Base-by-base conservation (phyloP, 2,329 filamentous ascomycete species). In the Fusarium goolgardi region DNA sequence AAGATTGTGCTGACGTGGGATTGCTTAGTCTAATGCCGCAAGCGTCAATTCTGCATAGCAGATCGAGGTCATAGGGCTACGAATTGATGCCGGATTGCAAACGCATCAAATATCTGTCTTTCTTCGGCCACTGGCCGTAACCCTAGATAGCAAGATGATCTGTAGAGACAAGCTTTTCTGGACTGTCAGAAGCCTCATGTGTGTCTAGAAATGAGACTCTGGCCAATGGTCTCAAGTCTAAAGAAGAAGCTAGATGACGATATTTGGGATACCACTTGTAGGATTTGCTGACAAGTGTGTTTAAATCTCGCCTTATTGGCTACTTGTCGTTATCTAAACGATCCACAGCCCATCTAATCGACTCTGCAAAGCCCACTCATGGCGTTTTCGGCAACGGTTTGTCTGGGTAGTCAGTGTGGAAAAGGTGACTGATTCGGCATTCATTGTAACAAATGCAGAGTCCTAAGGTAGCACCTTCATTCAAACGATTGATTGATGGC, bases 1-100 rank as follows among this genome's bases (percentile, higher is more conserved):
- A 6, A 11, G 10, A 20, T 63, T 49, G 59, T 43, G 59, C 59
- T 63, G 49, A 63, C 59, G 59, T 63, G 29, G 32, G 57, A 62
- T 55, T 4, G 5, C 25, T 23, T 41, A 20, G 31, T 31, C 31
- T 47, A 21, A 15, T 21, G n/a, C 7, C 9, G 3, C 32, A 35
- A 49, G 29, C 21, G 15, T 31, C 18, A 20, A 31, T 15, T 32
- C 27, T 45, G 11, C 3, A 20, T 16, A 5, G 1, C 13, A 27
- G n/a, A 18, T 40, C 23, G 6, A 20, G 11, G 9, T n/a, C 13
- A n/a, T 63, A 56, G 27, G 58, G 58, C 49, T 23, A 15, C 58
- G 20, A 63, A 29, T 39, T 23, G 18, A 13, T 27, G 23, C 6
- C 16, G 20, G 27, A 6, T 2, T 21, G 23, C 13, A 9, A 10